Evolutionary conservation across 192 early-diverging fungal species (phyloP).

Genomic region (Helicostylum pulchrum): DNA sequence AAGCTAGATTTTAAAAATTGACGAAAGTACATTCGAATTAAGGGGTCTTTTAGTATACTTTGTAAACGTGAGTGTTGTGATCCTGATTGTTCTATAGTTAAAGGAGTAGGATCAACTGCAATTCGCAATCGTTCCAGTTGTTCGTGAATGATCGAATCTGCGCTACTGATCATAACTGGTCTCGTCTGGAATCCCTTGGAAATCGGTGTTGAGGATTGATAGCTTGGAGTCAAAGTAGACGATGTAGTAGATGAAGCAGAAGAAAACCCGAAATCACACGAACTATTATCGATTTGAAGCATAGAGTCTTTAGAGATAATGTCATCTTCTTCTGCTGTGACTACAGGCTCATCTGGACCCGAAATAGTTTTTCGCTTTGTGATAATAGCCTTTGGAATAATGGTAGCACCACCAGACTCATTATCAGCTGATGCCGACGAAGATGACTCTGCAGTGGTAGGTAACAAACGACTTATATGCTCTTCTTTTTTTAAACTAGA

Average conservation of each 20-base stretch:
- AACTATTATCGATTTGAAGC: too few species aligned
- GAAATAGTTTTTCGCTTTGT: neutral
- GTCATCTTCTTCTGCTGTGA: neutral
- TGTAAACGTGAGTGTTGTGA: constrained; percentile 43
- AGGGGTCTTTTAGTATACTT: constrained; percentile 51
- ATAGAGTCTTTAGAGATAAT: neutral
- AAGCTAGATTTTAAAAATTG: constrained; percentile 59
- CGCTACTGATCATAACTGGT: too few species aligned
- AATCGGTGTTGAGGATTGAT: neutral
- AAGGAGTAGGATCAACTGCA: neutral
- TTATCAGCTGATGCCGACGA: neutral
- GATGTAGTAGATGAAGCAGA: neutral
- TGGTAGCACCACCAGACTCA: too few species aligned
- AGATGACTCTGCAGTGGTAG: neutral
- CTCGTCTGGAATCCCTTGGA: neutral
- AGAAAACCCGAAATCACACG: too few species aligned
- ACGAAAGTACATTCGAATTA: constrained; percentile 52
- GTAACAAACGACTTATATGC: constrained; percentile 6
- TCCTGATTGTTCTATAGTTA: neutral
- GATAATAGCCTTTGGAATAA: neutral
- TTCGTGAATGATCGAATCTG: neutral
- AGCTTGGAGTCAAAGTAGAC: neutral
- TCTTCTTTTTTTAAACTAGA: neutral
- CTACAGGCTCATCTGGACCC: neutral
- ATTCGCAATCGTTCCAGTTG: neutral